Percentiles rank a stretch among this genome's conserved stretches.
These are phyloP conservation scores for Sordariomycetes sp. DNA, from an alignment of 2,329 filamentous ascomycete species.

Conservation along the genomic window DNA sequence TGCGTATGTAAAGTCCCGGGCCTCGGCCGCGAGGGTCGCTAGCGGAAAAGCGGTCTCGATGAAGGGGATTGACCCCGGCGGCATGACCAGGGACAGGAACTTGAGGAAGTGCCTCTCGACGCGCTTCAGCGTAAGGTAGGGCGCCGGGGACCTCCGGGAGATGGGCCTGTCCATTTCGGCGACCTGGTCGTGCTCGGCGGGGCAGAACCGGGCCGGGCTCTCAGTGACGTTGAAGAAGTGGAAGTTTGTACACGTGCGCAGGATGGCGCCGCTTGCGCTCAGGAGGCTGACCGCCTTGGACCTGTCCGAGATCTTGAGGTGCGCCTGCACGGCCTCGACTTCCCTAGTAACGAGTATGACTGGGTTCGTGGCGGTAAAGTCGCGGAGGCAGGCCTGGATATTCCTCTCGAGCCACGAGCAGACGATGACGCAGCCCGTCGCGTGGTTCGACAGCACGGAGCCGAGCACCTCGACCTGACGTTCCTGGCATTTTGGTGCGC, in stretches of 20 bases:
- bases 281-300: slow-evolving; percentile 45
- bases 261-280: slow-evolving; percentile 40
- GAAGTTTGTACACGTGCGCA: slow-evolving; percentile 55
- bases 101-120: slow-evolving; percentile 58
- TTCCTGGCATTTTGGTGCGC: slow-evolving; percentile 46
- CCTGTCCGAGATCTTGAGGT: slow-evolving; percentile 43
- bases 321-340: slow-evolving; percentile 46
- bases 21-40: slow-evolving; percentile 44
- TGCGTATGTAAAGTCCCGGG: slow-evolving; percentile 53
- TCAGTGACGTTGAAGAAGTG: slow-evolving; percentile 69
- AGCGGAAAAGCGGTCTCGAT: slow-evolving; percentile 53
- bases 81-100: slow-evolving; percentile 49
- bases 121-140: slow-evolving; percentile 54
- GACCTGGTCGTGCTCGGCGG: slow-evolving; percentile 5
- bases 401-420: slow-evolving; percentile 58
- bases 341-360: slow-evolving; percentile 61
- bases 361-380: slow-evolving; percentile 51
- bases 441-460: slow-evolving; percentile 43
- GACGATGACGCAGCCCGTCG: slow-evolving; percentile 52
- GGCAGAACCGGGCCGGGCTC: slow-evolving; percentile 16
- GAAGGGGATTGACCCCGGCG: slow-evolving; percentile 38
- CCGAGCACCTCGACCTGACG: slow-evolving; percentile 50
- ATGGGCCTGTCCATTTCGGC: slow-evolving; percentile 8
- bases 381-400: slow-evolving; percentile 44
- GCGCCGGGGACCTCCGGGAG: slow-evolving; percentile 26